Evolutionary conservation across 148 eudicot genomes (phyloP).

Genomic region (Dysphania ambrosioides): DNA sequence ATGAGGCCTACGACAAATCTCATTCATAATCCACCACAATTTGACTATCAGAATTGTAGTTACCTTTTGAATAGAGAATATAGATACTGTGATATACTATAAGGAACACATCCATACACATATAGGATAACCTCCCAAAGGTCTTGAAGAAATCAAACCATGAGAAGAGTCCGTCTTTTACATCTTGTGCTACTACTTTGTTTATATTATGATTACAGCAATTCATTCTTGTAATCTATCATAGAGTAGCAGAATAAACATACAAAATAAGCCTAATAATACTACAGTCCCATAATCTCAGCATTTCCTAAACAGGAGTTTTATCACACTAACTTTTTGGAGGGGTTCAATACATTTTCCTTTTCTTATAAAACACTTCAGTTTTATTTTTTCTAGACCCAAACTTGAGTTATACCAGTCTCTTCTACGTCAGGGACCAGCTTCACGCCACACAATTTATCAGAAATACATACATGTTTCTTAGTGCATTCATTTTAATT

Average conservation of each 20-base stretch:
- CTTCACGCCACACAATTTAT: not conserved
- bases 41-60: not conserved
- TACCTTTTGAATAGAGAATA: too few relatives aligned
- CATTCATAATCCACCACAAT: not conserved
- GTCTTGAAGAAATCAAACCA: not conserved
- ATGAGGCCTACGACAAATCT: too few relatives aligned
- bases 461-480: not conserved
- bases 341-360: not conserved
- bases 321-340: not conserved
- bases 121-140: not conserved
- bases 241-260: not conserved
- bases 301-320: not conserved
- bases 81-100: not conserved
- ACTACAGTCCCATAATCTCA: not conserved
- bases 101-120: not conserved
- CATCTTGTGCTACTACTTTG: not conserved
- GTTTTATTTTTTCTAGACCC: not conserved
- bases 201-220: not conserved
- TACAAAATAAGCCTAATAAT: not conserved
- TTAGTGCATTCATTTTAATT: not conserved
- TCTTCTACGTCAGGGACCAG: not conserved
- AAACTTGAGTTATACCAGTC: not conserved
- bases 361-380: not conserved
- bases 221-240: not conserved
- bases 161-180: not conserved